phyloP scores from a whole-genome alignment of 805 yeast genomes.

The Torulaspora indica region DNA sequence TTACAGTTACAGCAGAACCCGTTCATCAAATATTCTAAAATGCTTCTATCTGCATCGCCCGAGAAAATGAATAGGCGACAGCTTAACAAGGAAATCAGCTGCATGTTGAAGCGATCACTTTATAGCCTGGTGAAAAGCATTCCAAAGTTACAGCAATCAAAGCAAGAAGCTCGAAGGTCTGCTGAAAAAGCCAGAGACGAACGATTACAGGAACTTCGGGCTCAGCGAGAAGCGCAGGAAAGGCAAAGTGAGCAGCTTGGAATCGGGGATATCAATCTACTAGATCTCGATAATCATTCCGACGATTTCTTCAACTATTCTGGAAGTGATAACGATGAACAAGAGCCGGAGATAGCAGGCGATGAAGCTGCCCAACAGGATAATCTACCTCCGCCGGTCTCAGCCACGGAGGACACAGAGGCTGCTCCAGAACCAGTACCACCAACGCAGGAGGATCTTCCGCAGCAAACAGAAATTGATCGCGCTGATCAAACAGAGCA shows the following conservation, averaged over 20 bases:
- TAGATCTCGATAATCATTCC: slow-evolving; percentile 28
- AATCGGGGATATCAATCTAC: slow-evolving; percentile 26
- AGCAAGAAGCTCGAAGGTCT: slow-evolving; percentile 25
- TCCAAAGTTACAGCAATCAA: slow-evolving; percentile 16
- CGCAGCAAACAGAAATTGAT: background rate
- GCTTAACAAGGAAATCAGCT: slow-evolving; percentile 10
- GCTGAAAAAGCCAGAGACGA: slow-evolving; percentile 35
- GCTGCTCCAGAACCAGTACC: background rate
- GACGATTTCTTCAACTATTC: slow-evolving; percentile 35
- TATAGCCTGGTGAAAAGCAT: slow-evolving; percentile 15
- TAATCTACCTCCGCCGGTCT: background rate
- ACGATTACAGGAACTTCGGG: slow-evolving; percentile 32
- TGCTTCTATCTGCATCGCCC: slow-evolving; percentile 7
- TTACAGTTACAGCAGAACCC: slow-evolving; percentile 26
- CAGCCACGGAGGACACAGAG: background rate
- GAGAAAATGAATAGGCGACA: slow-evolving; percentile 11
- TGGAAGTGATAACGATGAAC: slow-evolving; percentile 32
- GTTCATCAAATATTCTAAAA: slow-evolving; percentile 24
- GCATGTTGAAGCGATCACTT: slow-evolving; percentile 19
- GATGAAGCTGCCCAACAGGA: background rate
- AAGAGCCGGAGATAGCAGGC: background rate
- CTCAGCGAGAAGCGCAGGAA: slow-evolving; percentile 35
- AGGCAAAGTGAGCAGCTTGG: slow-evolving; percentile 29
- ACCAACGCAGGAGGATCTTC: background rate
- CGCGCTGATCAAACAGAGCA: background rate